These are phyloP conservation scores for Tripterygium wilfordii DNA, from an alignment of 177 flowering plant genomes.

Conservation along the genomic window DNA sequence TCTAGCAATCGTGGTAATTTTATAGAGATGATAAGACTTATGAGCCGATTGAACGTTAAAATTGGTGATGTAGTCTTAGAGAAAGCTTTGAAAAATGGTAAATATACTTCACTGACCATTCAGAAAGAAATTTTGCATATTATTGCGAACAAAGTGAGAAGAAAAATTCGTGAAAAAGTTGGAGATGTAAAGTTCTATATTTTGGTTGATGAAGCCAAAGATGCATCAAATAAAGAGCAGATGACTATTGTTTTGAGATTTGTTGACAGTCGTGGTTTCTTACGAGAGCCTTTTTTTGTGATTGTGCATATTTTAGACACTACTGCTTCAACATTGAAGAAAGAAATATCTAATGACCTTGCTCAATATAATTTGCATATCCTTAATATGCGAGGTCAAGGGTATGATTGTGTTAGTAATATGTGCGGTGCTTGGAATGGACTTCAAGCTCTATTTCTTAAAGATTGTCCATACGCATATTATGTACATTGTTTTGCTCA, in stretches of 20 bases:
- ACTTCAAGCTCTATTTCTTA: no score
- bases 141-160: conserved; percentile 3
- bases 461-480: no score
- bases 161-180: conserved; percentile 2
- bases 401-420: no score
- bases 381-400: conserved; percentile 11
- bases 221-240: no score
- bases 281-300: conserved; percentile 13
- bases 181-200: conserved; percentile 2
- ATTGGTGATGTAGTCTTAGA: background rate
- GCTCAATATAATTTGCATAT: conserved; percentile 1
- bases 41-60: background rate
- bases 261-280: conserved; percentile 10
- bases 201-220: conserved; percentile 15
- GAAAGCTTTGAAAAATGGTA: background rate
- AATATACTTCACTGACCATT: conserved; percentile 1
- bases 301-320: conserved; percentile 3
- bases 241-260: conserved; percentile 15
- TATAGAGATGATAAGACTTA: background rate
- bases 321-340: background rate
- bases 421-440: no score
- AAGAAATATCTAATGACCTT: conserved; percentile 1
- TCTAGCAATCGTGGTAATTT: background rate
- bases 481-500: no score
- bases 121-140: conserved; percentile 16